Base-by-base conservation (phyloP, 2,329 filamentous ascomycete species). In the Didymellaceae sp. region DNA sequence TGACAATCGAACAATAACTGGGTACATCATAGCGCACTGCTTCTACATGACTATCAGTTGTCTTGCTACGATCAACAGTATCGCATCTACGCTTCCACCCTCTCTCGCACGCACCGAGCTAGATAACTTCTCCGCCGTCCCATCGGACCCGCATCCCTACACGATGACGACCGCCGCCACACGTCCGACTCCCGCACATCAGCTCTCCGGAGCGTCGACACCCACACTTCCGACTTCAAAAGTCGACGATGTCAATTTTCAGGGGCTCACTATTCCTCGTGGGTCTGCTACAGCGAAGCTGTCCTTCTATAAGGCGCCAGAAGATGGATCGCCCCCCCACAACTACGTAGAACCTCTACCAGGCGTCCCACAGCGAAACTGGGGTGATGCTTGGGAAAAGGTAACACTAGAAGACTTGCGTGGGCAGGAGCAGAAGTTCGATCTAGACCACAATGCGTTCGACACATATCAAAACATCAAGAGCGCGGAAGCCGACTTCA, bases 391-490 rank as follows among this genome's bases (percentile, higher is more conserved):
- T 24, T 69, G 63, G 7, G 78, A 84, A 17, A 67, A 78, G 2
- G 82, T 90, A 22, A 66, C 68, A 4, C 82, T 97, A 63, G 76
- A 80, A 54, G 91, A 97, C 75, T 80, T 92, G 62, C 88, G 91
- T 44, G 88, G 86, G 41, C 78, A 77, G 42, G 90, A 94, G 67
- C 66, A 76, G 3, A 75, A 80, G 14, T 92, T 86, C 74, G 81
- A 73, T 6, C 81, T 94, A 11, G 87, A 93, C 75, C 79, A 78
- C 47, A 85, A 92, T 70, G 90, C 90, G 57, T 96, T 96, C 77
- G 79, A 84, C 49, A 77, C 88, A 16, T 71, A 91, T 39, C 76
- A 77, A 10, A 74, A 79, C 61, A 74, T 90, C 1, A 77, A 85
- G 0, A 79, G 82, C 1, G 81, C 82, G 2, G 75, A 82, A 24